Conservation (phyloP, 139 green algal species). For the Coccomyxa sp. region DNA sequence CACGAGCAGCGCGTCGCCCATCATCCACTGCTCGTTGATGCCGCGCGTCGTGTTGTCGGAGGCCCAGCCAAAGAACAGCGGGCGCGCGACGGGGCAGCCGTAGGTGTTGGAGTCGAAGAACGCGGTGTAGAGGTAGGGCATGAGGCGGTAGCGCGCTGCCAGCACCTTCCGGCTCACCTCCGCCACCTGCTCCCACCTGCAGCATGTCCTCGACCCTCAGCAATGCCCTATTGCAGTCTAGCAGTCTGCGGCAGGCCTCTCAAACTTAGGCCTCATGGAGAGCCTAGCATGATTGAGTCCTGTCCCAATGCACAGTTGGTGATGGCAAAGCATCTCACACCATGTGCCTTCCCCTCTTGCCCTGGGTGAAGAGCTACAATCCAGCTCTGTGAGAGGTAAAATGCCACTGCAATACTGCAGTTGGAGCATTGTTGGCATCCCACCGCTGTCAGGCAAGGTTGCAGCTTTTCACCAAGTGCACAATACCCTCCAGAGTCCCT, state of each 20-base stretch:
- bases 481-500: no score
- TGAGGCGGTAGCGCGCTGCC: constrained; percentile 52
- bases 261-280: background rate
- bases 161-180: constrained; percentile 35
- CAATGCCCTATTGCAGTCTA: background rate
- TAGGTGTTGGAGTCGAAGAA: constrained; percentile 24
- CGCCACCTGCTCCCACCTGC: constrained; percentile 46
- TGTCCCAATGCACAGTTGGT: no score
- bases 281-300: background rate
- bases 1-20: constrained; percentile 56
- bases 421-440: no score
- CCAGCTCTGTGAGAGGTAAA: no score
- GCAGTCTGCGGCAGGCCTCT: background rate
- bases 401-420: no score
- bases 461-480: no score
- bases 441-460: no score
- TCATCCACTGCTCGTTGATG: constrained; percentile 47
- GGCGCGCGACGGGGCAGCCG: constrained; percentile 55
- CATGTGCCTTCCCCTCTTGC: no score
- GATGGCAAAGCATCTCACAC: no score
- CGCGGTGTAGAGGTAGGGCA: constrained; percentile 60
- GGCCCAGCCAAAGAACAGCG: constrained; percentile 53
- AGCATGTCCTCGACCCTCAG: background rate
- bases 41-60: constrained; percentile 9
- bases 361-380: no score